Percentiles rank a stretch among this genome's conserved stretches.
These are phyloP conservation scores for Pelargonium nanum DNA, from an alignment of 345 rosid species.

Conservation along the genomic window DNA sequence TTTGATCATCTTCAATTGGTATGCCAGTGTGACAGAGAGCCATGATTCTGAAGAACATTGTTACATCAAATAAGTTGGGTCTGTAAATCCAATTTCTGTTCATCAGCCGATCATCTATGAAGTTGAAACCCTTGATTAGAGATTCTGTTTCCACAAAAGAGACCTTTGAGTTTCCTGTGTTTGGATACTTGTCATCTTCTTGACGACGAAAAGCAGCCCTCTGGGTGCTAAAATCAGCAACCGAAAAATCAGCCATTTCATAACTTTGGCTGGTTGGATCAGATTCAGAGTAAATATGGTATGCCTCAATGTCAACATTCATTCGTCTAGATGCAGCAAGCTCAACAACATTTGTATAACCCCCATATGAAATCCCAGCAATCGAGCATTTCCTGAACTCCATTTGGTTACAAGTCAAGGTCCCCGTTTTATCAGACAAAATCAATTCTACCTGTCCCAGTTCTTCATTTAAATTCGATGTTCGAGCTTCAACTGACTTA, in stretches of 20 bases:
- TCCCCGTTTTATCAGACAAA: conserved; percentile 75
- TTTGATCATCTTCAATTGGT: conserved; percentile 41
- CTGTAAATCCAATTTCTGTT: conserved; percentile 40
- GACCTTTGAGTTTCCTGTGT: not conserved
- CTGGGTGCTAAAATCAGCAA: conserved; percentile 10
- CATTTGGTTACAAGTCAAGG: conserved; percentile 81
- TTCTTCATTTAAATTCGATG: conserved; percentile 72
- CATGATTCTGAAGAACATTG: conserved; percentile 59
- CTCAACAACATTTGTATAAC: conserved; percentile 45
- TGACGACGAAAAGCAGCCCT: conserved; percentile 6
- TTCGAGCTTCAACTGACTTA: conserved; percentile 50
- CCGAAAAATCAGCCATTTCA: conserved; percentile 19
- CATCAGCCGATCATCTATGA: conserved; percentile 53
- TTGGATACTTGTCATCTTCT: conserved; percentile 4
- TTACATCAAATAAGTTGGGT: conserved; percentile 29
- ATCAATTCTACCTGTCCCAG: conserved; percentile 70
- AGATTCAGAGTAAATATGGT: not conserved
- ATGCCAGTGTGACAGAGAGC: conserved; percentile 69
- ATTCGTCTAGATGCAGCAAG: conserved; percentile 49
- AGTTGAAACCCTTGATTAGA: conserved; percentile 51
- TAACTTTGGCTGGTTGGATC: conserved; percentile 4
- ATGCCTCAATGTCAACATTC: conserved; percentile 33
- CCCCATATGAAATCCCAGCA: conserved; percentile 61
- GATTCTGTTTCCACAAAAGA: conserved; percentile 2
- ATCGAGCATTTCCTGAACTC: conserved; percentile 74